Percentiles rank a stretch among this genome's conserved stretches.
These are phyloP conservation scores for Suillus sp. DNA, from an alignment of 768 basidiomycete species.

Conservation along the genomic window DNA sequence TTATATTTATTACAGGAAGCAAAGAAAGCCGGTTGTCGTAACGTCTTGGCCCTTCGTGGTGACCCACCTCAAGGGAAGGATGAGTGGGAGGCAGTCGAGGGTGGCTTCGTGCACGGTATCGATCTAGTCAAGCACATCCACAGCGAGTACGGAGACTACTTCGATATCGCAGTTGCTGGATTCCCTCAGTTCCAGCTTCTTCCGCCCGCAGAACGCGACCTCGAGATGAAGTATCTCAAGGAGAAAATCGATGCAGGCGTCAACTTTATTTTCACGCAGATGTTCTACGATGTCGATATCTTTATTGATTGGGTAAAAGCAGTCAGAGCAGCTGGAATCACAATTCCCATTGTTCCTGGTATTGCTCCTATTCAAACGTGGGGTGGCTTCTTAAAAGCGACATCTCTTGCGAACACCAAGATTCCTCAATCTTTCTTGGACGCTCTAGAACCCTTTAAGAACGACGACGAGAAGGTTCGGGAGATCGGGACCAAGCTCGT, in stretches of 20 bases:
- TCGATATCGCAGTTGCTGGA: constrained; percentile 92
- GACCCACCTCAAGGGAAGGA: constrained; percentile 89
- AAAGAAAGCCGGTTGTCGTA: constrained; percentile 85
- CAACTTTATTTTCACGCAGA: constrained; percentile 95
- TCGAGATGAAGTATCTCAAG: constrained; percentile 85
- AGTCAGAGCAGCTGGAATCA: constrained; percentile 83
- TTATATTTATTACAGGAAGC: constrained; percentile 64
- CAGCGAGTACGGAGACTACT: constrained; percentile 82
- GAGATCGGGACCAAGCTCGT: constrained; percentile 93
- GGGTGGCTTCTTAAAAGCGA: constrained; percentile 90
- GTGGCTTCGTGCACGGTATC: constrained; percentile 87
- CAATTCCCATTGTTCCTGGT: constrained; percentile 89
- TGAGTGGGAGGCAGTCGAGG: constrained; percentile 91
- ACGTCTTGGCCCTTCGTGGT: constrained; percentile 90
- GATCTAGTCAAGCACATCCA: constrained; percentile 93
- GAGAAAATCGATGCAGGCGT: constrained; percentile 90
- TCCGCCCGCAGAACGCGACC: constrained; percentile 69
- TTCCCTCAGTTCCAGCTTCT: constrained; percentile 84
- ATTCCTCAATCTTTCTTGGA: constrained; percentile 81
- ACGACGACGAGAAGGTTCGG: constrained; percentile 90
- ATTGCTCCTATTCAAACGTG: constrained; percentile 95
- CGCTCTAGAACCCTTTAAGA: constrained; percentile 82
- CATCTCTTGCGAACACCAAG: constrained; percentile 71
- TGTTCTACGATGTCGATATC: constrained; percentile 94
- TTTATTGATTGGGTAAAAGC: constrained; percentile 91